Evolutionary conservation across 805 yeast genomes (phyloP), one percentile per base, ranked within the genome.

Genomic region (Ascoidea rubescens): DNA sequence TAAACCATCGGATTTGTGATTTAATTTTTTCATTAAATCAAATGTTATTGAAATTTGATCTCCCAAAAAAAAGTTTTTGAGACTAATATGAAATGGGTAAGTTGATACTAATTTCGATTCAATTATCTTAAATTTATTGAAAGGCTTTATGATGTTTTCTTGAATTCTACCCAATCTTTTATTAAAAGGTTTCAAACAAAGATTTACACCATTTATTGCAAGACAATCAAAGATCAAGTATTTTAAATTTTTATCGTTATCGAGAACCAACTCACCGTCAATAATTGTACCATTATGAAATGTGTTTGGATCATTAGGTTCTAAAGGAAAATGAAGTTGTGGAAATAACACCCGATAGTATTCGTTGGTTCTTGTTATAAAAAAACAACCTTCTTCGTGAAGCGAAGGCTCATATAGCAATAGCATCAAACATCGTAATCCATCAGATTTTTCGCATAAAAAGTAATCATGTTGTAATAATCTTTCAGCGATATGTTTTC

Each of bases 391-490:
- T 64, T 93, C 98, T 48, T 87, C 91, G 32, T 80, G 81, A 5
- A 80, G 78, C 12, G 84, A 83, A 52, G 82, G 84, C 42, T 77
- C 68, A 31, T 71, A 66, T 32, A 85, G 67, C 4, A 82, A 74
- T 51, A 84, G 74, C 72, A 93, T 71, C 51, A 93, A 69, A 54
- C 95, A 88, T 51, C 99, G 72, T 49, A 91, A 70, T 0, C 99
- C 99, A 67, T 93, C 99, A 0, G 93, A 79, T 64, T 93, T 93
- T 62, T 93, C 99, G 69, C 99, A 95, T 0, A 93, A 99, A 58
- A 81, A 82, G 63, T 90, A 93, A 61, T 95, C 98, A 54, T 82
- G 80, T 3, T 73, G 67, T 62, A 75, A 63, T 49, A 93, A 69
- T 42, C 80, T 78, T 48, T 79, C 78, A 4, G 64, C 64, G 30